Evolutionary conservation across 169 alveolate genomes (phyloP).

Genomic region (Cyclospora cayetanensis): DNA sequence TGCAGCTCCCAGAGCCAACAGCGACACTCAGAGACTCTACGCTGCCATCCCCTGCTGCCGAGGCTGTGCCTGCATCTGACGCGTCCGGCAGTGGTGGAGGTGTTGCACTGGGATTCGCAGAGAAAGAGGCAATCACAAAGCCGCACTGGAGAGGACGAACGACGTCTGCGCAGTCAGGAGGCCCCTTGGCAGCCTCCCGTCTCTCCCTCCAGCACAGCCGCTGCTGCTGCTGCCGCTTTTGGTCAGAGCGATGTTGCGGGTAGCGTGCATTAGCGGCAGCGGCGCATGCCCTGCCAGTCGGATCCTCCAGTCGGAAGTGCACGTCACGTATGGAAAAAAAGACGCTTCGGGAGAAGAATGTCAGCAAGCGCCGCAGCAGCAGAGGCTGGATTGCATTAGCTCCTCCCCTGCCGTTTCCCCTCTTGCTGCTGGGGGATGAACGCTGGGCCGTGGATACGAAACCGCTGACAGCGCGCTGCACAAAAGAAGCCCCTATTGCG

Average conservation of each 20-base stretch:
- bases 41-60: conserved; percentile 16
- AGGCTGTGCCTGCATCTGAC: neutral
- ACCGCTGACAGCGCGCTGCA: neutral
- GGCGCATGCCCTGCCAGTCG: neutral
- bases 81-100: neutral
- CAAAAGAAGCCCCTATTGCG: neutral
- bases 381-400: neutral
- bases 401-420: neutral
- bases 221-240: neutral
- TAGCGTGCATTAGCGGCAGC: neutral
- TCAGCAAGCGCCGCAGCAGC: conserved; percentile 46
- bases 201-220: neutral
- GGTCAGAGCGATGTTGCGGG: neutral
- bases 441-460: neutral
- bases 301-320: conserved; percentile 32
- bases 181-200: neutral
- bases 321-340: neutral
- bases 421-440: conserved; percentile 29
- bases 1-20: neutral
- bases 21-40: neutral
- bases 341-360: neutral
- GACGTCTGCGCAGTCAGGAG: neutral
- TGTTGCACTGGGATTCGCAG: neutral
- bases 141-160: conserved; percentile 13
- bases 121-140: neutral